Conservation (phyloP, 805 yeast genomes). For the Starmerella bombi region DNA sequence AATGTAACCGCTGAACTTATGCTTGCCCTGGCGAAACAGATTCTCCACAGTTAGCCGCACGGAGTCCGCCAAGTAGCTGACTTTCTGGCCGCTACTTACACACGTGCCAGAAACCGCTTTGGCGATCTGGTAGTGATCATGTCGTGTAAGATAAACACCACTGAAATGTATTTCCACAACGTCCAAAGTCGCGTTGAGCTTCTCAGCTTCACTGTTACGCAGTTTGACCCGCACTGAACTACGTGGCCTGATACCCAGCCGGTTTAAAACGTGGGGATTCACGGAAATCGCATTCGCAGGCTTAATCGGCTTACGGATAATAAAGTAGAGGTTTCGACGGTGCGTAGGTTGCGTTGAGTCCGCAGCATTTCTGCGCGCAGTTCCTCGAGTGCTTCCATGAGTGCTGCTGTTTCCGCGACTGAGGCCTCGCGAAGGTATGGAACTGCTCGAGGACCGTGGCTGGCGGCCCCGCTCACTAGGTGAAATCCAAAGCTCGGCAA, state of each 20-base stretch:
- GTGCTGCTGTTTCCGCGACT: not conserved
- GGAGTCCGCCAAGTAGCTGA: slow-evolving; percentile 42
- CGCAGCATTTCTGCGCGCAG: not conserved
- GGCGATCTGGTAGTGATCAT: slow-evolving; percentile 84
- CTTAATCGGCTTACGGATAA: slow-evolving; percentile 16
- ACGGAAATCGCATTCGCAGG: slow-evolving; percentile 12
- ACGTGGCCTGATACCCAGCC: slow-evolving; percentile 52
- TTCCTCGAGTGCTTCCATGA: not conserved
- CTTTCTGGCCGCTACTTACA: slow-evolving; percentile 50
- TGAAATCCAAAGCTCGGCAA: slow-evolving; percentile 40
- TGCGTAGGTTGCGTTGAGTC: not conserved
- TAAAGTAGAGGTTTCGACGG: slow-evolving; percentile 21
- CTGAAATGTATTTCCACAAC: slow-evolving; percentile 67
- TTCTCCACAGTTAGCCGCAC: slow-evolving; percentile 55
- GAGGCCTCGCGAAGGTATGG: too few species aligned
- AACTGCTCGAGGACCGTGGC: slow-evolving; percentile 1
- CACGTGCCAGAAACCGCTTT: slow-evolving; percentile 48
- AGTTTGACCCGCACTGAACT: slow-evolving; percentile 47
- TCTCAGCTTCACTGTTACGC: slow-evolving; percentile 21
- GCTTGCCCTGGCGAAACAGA: slow-evolving; percentile 54
- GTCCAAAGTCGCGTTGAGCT: slow-evolving; percentile 50
- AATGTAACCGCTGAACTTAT: slow-evolving; percentile 61
- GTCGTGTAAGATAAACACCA: slow-evolving; percentile 71
- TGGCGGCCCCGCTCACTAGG: not conserved
- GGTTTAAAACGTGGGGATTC: slow-evolving; percentile 14